Conservation (phyloP, 2,329 filamentous ascomycete species). For the Fusarium heterosporum region DNA sequence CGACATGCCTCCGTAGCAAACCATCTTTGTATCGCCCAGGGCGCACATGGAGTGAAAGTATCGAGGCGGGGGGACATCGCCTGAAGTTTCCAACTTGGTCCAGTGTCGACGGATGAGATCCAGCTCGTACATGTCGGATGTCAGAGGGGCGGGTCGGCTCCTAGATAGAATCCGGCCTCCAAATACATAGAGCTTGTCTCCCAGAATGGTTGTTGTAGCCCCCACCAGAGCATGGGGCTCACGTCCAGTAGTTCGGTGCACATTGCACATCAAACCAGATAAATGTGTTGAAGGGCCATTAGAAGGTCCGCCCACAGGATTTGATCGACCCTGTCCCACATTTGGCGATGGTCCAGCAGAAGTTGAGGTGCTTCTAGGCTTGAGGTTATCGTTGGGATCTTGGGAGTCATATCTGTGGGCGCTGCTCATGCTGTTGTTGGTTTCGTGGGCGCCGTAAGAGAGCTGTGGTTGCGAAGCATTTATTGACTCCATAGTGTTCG, state of each 20-base stretch:
- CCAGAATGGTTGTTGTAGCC: conserved; percentile 92
- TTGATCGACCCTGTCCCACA: conserved; percentile 52
- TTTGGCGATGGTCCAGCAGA: conserved; percentile 70
- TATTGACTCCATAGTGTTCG: conserved; percentile 63
- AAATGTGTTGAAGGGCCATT: conserved; percentile 67
- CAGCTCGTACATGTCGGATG: conserved; percentile 91
- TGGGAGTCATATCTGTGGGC: conserved; percentile 59
- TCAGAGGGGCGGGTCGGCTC: conserved; percentile 82
- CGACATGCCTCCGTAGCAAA: conserved; percentile 99
- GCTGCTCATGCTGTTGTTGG: conserved; percentile 60
- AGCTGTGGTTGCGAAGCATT: conserved; percentile 52
- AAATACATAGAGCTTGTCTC: conserved; percentile 97
- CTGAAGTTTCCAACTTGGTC: conserved; percentile 86
- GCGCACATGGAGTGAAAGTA: conserved; percentile 98
- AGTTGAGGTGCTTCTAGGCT: conserved; percentile 63
- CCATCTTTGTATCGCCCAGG: conserved; percentile 92
- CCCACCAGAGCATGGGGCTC: conserved; percentile 94
- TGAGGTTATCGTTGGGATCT: conserved; percentile 59
- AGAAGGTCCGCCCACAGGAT: conserved; percentile 57
- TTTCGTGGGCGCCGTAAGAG: conserved; percentile 52
- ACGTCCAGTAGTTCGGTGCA: conserved; percentile 87
- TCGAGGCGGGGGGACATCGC: conserved; percentile 88
- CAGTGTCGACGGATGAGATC: conserved; percentile 93
- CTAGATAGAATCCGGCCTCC: conserved; percentile 89
- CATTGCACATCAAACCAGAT: conserved; percentile 76